Percentiles rank a stretch among this genome's conserved stretches.
These are phyloP conservation scores for Polyporus tsugae DNA, from an alignment of 1,284 basidiomycete species.

Conservation along the genomic window DNA sequence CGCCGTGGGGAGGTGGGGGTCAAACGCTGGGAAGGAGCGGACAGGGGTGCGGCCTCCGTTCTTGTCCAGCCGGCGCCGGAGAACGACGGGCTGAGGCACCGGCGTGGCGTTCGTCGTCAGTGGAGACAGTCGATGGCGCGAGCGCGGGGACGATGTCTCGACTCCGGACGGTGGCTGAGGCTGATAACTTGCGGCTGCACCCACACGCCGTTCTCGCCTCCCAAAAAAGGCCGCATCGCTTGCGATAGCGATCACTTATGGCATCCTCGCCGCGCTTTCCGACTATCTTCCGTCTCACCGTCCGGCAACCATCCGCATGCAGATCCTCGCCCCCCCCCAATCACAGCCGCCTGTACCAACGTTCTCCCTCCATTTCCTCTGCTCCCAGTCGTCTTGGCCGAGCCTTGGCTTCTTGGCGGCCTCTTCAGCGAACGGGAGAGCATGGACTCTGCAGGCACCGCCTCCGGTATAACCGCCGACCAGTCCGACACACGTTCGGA, in stretches of 20 bases:
- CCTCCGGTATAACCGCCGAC: neutral
- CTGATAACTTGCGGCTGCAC: conserved; percentile 31
- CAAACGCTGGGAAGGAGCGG: neutral
- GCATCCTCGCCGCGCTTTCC: conserved; percentile 26
- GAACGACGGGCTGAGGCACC: neutral
- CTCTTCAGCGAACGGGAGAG: neutral
- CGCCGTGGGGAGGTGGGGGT: conserved; percentile 14
- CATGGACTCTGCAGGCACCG: no score
- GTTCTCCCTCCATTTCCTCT: neutral
- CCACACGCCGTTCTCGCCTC: conserved; percentile 14
- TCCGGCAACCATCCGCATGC: conserved; percentile 15
- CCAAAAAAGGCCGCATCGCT: conserved; percentile 17
- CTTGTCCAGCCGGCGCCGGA: conserved; percentile 7
- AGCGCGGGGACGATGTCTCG: conserved; percentile 2
- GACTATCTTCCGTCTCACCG: conserved; percentile 29
- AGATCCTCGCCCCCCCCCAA: conserved; percentile 7
- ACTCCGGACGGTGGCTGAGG: conserved; percentile 12
- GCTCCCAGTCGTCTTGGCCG: neutral
- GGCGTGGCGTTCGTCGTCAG: neutral
- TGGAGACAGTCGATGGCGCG: conserved; percentile 16
- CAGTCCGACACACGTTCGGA: conserved; percentile 17
- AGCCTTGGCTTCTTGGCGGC: neutral
- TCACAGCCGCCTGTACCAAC: neutral
- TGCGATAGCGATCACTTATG: conserved; percentile 25
- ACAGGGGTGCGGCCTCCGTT: conserved; percentile 9